Percentiles rank a stretch among this genome's conserved stretches.
These are phyloP conservation scores for Talaromyces sp. DNA, from an alignment of 2,329 filamentous ascomycete genomes.

Conservation along the genomic window DNA sequence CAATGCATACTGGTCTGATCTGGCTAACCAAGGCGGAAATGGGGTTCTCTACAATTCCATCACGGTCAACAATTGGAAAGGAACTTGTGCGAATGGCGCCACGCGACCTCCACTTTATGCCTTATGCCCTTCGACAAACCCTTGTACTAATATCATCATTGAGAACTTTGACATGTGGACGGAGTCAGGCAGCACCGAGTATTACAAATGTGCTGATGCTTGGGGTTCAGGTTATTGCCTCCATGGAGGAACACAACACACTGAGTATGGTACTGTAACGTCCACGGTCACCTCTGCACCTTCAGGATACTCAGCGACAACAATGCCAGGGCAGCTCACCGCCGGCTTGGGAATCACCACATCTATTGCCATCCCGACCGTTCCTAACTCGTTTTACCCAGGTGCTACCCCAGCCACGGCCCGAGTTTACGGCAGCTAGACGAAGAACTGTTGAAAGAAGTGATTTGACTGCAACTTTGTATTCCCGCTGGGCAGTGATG, in stretches of 20 bases:
- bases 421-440: slow-evolving; percentile 12
- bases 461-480: background rate
- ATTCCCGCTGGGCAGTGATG: background rate
- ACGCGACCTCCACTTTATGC: slow-evolving; percentile 11
- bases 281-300: slow-evolving; percentile 12
- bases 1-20: slow-evolving; percentile 14
- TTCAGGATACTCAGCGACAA: slow-evolving; percentile 15
- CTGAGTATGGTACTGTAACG: slow-evolving; percentile 10
- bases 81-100: slow-evolving; percentile 13
- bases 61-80: slow-evolving; percentile 16
- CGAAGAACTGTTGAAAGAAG: background rate
- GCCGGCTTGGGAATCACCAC: slow-evolving; percentile 15
- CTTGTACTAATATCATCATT: slow-evolving; percentile 15
- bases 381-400: slow-evolving; percentile 14
- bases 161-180: slow-evolving; percentile 15
- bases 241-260: slow-evolving; percentile 11
- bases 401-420: slow-evolving; percentile 12
- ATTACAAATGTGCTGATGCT: slow-evolving; percentile 16
- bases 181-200: slow-evolving; percentile 14
- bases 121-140: slow-evolving; percentile 13
- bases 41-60: slow-evolving; percentile 14
- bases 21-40: background rate
- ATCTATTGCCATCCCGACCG: slow-evolving; percentile 15
- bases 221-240: slow-evolving; percentile 16
- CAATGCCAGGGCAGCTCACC: slow-evolving; percentile 12